A percentile compares a stretch with the other conserved stretches of the same genome.
These are phyloP conservation scores for Leishmania martiniquensis DNA, from an alignment of 208 protist species.

Conservation along the genomic window DNA sequence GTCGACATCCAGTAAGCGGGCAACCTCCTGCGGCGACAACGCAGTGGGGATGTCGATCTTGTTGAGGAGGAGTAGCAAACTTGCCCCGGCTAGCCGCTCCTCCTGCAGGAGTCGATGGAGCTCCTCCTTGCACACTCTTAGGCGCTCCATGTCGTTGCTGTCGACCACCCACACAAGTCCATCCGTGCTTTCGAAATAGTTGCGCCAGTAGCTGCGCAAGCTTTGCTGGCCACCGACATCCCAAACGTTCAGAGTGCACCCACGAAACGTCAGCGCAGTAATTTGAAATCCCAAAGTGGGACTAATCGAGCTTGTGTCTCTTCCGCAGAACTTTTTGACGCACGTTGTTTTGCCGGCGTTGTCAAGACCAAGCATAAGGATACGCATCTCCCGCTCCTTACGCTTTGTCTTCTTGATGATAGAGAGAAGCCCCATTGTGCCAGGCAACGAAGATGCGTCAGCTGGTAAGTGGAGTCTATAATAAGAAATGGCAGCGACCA, in stretches of 20 bases:
- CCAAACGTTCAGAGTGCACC: conserved; percentile 99
- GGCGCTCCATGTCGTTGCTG: conserved; percentile 91
- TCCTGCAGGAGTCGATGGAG: conserved; percentile 95
- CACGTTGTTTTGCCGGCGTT: conserved; percentile 99
- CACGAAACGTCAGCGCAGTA: conserved; percentile 96
- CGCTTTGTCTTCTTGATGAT: conserved; percentile 98
- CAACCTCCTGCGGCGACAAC: conserved; percentile 68
- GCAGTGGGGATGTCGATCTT: conserved; percentile 98
- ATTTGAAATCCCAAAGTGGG: conserved; percentile 99
- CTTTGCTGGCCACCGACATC: conserved; percentile 99
- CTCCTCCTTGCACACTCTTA: conserved; percentile 95
- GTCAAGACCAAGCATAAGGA: conserved; percentile 97
- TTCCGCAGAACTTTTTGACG: conserved; percentile 98
- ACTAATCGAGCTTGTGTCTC: conserved; percentile 97
- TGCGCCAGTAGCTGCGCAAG: conserved; percentile 98
- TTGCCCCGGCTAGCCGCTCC: conserved; percentile 97
- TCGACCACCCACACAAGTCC: conserved; percentile 98
- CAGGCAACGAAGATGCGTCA: not conserved
- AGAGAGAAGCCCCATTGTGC: conserved; percentile 97
- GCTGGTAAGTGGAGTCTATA: not conserved
- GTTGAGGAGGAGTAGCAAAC: conserved; percentile 99
- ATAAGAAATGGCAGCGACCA: conserved; percentile 2
- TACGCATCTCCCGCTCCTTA: conserved; percentile 99
- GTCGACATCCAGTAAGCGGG: conserved; percentile 72
- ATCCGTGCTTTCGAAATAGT: conserved; percentile 98